Evolutionary conservation across 164 flowering plant genomes (phyloP).

Genomic region (Magnolia sinica): DNA sequence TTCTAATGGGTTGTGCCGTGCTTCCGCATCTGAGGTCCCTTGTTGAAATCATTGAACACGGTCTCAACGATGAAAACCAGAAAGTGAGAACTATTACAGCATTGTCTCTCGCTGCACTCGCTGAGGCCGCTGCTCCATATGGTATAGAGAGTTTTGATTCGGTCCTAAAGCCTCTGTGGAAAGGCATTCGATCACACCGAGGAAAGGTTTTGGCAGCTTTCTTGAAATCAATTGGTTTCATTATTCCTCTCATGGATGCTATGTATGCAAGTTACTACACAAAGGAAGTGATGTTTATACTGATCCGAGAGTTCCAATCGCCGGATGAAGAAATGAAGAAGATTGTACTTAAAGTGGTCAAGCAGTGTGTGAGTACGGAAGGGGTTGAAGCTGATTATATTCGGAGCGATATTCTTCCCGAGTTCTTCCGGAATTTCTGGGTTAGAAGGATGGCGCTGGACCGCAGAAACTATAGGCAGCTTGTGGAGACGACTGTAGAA

Average conservation of each 20-base stretch:
- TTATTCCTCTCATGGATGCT: constrained; percentile 99
- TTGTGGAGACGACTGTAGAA: constrained; percentile 96
- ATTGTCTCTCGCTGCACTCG: constrained; percentile 93
- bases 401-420: constrained; percentile 84
- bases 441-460: constrained; percentile 98
- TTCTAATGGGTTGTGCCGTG: constrained; percentile 96
- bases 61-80: constrained; percentile 94
- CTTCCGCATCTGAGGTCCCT: constrained; percentile 90
- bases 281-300: constrained; percentile 87
- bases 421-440: constrained; percentile 90
- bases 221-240: constrained; percentile 93
- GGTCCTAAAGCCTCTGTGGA: constrained; percentile 97
- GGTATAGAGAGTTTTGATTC: constrained; percentile 99
- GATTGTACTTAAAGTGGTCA: constrained; percentile 92
- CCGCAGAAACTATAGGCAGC: constrained; percentile 88
- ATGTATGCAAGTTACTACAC: constrained; percentile 95
- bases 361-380: constrained; percentile 97
- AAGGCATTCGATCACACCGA: constrained; percentile 93
- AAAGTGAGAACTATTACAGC: constrained; percentile 97
- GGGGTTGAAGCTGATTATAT: constrained; percentile 95
- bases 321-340: constrained; percentile 99
- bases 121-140: constrained; percentile 98
- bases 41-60: constrained; percentile 95
- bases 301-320: constrained; percentile 96
- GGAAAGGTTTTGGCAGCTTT: constrained; percentile 99